Base-by-base conservation (phyloP, 495 filamentous ascomycete species). In the Podospora pseudocomata region DNA sequence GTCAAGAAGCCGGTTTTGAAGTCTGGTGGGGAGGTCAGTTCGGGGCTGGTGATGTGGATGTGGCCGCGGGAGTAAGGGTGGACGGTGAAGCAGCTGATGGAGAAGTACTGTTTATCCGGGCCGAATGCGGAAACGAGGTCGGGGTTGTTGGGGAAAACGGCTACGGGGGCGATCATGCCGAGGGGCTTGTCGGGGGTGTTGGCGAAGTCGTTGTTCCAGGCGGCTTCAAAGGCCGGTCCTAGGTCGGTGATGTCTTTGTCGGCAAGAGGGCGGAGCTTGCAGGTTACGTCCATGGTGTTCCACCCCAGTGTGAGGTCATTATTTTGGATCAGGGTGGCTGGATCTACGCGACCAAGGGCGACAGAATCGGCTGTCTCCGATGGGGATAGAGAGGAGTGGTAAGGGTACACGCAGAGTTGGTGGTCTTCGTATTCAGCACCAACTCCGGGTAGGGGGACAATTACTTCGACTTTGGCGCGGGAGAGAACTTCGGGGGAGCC, bases 61-160 rank as follows among this genome's bases (percentile, higher is more conserved):
- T 79, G 76, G 3, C 87, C 86, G 1, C 86, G 85, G 5, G 85
- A 86, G 65, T 81, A 82, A 9, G 87, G 86, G 70, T 88, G 86
- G 26, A 76, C 73, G 4, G 81, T 81, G 69, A 77, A 87, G 13
- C 70, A 67, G 20, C 67, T 75, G 0, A 78, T 59, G 30, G 30
- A 32, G 30, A 32, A 32, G 30, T 32, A 32, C 30, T 32, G 30
- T 7, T 32, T 32, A 7, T 32, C 30, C 4, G 30, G 30, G 30
- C 30, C 30, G 30, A 32, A 32, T 32, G 0, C 30, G 4, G 30
- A 4, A 7, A 32, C 30, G 30, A 32, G 30, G 4, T 32, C 30
- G 30, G 30, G 30, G 30, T 32, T 32, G 30, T 32, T 4, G 30
- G 30, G 30, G 30, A 32, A 32, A 32, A 32, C 30, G 30, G 30